Percentiles rank a stretch among this genome's conserved stretches.
Conservation (phyloP, 2,329 filamentous ascomycete genomes). For the Arthrobotrys sphaeroides region DNA sequence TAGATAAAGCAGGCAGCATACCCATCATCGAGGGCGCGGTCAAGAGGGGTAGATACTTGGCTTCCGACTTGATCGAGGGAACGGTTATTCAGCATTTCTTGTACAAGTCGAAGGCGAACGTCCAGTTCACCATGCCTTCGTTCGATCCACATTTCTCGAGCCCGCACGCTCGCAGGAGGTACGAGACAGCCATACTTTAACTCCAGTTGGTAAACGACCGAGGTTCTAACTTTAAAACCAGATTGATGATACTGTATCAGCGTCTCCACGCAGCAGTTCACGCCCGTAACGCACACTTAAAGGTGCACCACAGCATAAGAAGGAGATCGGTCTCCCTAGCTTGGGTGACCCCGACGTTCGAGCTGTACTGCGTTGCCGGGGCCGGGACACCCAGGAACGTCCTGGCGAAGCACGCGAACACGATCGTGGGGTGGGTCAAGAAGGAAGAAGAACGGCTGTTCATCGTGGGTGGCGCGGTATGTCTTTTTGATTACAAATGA, state of each 20-base stretch:
- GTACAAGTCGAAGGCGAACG: constrained; percentile 92
- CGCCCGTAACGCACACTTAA: constrained; percentile 77
- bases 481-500: constrained; percentile 47
- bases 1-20: constrained; percentile 79
- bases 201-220: constrained; percentile 14
- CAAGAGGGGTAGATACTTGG: constrained; percentile 73
- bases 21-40: constrained; percentile 77
- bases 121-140: constrained; percentile 93
- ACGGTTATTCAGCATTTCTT: constrained; percentile 88
- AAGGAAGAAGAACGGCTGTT: constrained; percentile 93
- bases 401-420: constrained; percentile 85
- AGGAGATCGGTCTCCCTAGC: constrained; percentile 81
- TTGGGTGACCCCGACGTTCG: constrained; percentile 90
- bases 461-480: constrained; percentile 94
- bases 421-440: constrained; percentile 89
- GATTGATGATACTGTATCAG: constrained; percentile 84
- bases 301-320: constrained; percentile 81
- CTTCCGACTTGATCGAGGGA: constrained; percentile 77
- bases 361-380: constrained; percentile 93
- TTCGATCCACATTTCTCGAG: constrained; percentile 74
- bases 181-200: constrained; percentile 54
- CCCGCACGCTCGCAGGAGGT: constrained; percentile 72
- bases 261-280: constrained; percentile 86
- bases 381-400: constrained; percentile 70
- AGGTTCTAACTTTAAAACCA: constrained; percentile 58